These are phyloP conservation scores for Eucalyptus pauciflora DNA, from an alignment of 345 rosid genomes.

Conservation along the genomic window DNA sequence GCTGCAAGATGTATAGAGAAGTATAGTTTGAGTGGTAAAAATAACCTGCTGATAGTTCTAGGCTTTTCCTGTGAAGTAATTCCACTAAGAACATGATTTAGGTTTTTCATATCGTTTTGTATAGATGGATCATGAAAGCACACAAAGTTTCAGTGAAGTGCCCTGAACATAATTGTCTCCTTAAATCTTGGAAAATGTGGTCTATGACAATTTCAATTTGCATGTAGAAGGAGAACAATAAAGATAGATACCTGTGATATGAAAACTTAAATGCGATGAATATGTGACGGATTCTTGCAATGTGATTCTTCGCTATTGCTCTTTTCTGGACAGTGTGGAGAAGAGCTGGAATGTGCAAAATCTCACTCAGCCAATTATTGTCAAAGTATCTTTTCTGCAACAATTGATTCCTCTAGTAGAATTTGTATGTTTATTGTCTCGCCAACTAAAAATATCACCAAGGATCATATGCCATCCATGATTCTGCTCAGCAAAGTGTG, in stretches of 20 bases:
- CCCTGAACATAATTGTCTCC: background rate
- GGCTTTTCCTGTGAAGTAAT: background rate
- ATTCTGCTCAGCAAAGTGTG: background rate
- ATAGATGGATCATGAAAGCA: background rate
- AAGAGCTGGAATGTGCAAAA: background rate
- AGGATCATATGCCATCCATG: background rate
- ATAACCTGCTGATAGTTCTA: background rate
- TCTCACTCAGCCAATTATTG: background rate
- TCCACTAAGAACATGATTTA: background rate
- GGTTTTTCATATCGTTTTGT: background rate
- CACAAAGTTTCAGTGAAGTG: background rate
- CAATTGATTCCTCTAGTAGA: background rate
- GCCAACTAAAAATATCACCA: background rate
- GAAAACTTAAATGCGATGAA: too few species aligned
- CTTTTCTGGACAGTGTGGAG: background rate
- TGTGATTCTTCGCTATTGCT: background rate
- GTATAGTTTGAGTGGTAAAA: background rate
- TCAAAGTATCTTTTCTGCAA: background rate
- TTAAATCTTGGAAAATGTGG: background rate
- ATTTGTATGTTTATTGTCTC: background rate
- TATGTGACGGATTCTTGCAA: background rate
- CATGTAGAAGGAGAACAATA: background rate
- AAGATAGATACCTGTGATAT: background rate
- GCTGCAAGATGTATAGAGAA: background rate
- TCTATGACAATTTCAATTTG: background rate